A percentile compares a stretch with the other conserved stretches of the same genome.
Evolutionary conservation across 768 basidiomycete species (phyloP).

Genomic region (Boletus reticulatus): DNA sequence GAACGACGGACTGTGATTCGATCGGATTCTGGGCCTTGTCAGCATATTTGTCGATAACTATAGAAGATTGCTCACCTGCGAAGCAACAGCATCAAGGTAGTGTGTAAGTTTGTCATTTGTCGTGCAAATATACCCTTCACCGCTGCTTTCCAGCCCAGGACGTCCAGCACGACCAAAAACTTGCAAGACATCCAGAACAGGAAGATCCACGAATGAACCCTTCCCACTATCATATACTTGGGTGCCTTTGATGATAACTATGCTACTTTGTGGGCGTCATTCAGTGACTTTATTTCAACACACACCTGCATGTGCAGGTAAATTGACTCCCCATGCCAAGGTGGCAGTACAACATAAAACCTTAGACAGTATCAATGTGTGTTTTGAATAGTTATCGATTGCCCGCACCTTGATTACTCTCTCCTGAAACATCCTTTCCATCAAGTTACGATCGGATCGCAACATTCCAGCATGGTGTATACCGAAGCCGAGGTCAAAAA

Average conservation of each 20-base stretch:
- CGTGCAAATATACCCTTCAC: constrained; percentile 97
- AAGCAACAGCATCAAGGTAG: constrained; percentile 84
- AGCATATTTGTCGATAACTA: background rate
- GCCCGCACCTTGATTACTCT: constrained; percentile 79
- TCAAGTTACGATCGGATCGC: constrained; percentile 89
- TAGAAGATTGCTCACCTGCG: constrained; percentile 55
- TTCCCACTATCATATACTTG: constrained; percentile 91
- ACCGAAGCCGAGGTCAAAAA: constrained; percentile 91
- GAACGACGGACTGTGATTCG: constrained; percentile 76
- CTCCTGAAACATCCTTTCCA: constrained; percentile 91
- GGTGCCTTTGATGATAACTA: constrained; percentile 96
- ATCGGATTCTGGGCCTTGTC: constrained; percentile 70
- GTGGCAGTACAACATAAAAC: constrained; percentile 98
- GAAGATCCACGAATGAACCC: constrained; percentile 89
- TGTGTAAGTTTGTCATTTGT: constrained; percentile 90
- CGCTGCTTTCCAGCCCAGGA: constrained; percentile 84
- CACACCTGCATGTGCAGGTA: constrained; percentile 94
- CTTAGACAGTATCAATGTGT: constrained; percentile 37
- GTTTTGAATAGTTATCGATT: background rate
- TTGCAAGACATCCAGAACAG: constrained; percentile 93
- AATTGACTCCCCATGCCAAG: constrained; percentile 98
- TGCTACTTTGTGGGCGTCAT: constrained; percentile 7
- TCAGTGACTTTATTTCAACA: constrained; percentile 6
- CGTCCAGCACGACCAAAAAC: constrained; percentile 96
- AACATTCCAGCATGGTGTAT: constrained; percentile 99